Base-by-base conservation (phyloP, 192 early-diverging fungal species). In the Rhizophlyctis rosea region DNA sequence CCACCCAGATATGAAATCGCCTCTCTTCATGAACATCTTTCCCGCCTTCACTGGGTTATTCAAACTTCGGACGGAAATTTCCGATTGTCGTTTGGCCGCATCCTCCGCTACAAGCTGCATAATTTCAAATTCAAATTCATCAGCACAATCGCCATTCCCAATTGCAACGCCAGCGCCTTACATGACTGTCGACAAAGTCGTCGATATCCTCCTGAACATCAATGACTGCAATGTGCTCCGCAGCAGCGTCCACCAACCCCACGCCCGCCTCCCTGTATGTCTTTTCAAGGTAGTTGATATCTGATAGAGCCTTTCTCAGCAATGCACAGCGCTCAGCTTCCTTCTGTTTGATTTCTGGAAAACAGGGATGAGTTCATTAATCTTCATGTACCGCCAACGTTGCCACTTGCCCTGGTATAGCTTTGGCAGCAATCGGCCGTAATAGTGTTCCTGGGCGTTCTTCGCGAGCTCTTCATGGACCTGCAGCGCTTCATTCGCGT, bases 371-470 rank as follows among this genome's bases (percentile, higher is more conserved):
- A n/a, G n/a, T n/a, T n/a, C n/a, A n/a, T n/a, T n/a, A n/a, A n/a
- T n/a, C n/a, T 44, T 44, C 39, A 44, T 18, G 39, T 7, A 13
- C 39, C 39, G 39, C 9, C 9, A 18, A 7, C 39, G 18, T 44
- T 44, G 39, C 9, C 18, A 34, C 30, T 58, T 52, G 49, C 64
- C 69, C 29, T 73, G 60, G 32, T 59, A 73, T 0, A 77, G 64
- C 34, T 35, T 54, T 2, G 76, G 76, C 14, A 77, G 62, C 2
- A 73, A 52, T 3, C 59, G 59, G 14, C 66, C 62, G 57, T 73
- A 77, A 33, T 77, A 77, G 11, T 77, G 71, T n/a, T 70, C 64
- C 54, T 77, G 44, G 11, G 64, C 65, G 39, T 70, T 51, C 29
- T 61, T 67, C 58, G 59, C 70, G 21, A 77, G 59, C 25, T 73